These are phyloP conservation scores for Naganishia vaughanmartiniae DNA, from an alignment of 768 basidiomycete genomes.

Conservation along the genomic window DNA sequence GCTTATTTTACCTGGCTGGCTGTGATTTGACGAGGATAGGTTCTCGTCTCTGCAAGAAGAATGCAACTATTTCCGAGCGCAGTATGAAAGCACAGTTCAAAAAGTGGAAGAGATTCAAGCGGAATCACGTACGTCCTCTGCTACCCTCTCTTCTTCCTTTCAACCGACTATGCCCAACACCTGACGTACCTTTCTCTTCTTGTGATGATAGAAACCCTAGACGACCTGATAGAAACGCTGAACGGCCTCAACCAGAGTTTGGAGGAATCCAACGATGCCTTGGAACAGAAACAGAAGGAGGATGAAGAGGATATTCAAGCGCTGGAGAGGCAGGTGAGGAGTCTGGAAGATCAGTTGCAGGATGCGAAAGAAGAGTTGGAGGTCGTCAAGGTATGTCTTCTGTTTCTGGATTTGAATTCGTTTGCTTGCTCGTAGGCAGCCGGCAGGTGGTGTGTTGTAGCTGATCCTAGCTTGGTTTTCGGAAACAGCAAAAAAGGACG, in stretches of 20 bases:
- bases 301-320: conserved; percentile 9
- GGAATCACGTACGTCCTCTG: conserved; percentile 13
- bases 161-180: not conserved
- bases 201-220: conserved; percentile 1
- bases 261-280: conserved; percentile 17
- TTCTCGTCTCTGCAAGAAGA: conserved; percentile 17
- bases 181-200: not conserved
- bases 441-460: too few relatives aligned
- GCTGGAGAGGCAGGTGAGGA: not conserved
- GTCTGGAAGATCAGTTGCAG: not conserved
- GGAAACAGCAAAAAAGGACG: conserved; percentile 3
- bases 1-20: too few relatives aligned
- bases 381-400: not conserved
- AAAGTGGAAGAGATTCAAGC: conserved; percentile 21
- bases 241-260: conserved; percentile 19
- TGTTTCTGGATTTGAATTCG: not conserved
- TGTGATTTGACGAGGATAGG: not conserved
- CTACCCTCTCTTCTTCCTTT: not conserved
- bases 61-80: conserved; percentile 10
- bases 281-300: conserved; percentile 20
- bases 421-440: not conserved
- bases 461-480: not conserved
- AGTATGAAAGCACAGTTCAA: conserved; percentile 20
- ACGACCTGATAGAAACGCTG: conserved; percentile 15
- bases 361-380: conserved; percentile 7